These are phyloP conservation scores for Thielaviopsis populi DNA, from an alignment of 2,329 filamentous ascomycete species.

Conservation along the genomic window DNA sequence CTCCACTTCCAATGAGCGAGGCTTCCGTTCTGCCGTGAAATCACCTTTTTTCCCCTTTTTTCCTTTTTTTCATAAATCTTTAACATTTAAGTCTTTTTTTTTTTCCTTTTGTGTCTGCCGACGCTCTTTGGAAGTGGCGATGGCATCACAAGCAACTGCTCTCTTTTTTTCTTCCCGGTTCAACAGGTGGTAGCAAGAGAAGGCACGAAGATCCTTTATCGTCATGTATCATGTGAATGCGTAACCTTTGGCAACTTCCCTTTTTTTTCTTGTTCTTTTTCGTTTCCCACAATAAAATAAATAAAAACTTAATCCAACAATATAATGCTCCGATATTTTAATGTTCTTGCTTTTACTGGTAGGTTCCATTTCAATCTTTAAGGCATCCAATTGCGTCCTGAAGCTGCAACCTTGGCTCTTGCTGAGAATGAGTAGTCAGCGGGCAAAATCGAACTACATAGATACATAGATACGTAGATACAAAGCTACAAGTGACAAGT, in stretches of 20 bases:
- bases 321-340: too few species aligned
- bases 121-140: too few species aligned
- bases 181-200: too few species aligned
- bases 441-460: not conserved
- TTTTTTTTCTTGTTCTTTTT: not conserved
- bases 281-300: not conserved
- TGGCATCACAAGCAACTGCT: too few species aligned
- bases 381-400: conserved; percentile 15
- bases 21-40: not conserved
- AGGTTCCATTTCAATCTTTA: not conserved
- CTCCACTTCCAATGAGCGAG: not conserved
- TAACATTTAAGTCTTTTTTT: too few species aligned
- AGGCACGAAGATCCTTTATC: too few species aligned
- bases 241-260: not conserved
- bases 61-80: too few species aligned
- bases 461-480: too few species aligned
- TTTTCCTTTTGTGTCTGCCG: too few species aligned
- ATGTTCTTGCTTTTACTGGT: not conserved
- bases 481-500: not conserved
- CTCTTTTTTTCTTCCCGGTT: too few species aligned
- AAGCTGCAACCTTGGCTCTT: conserved; percentile 4
- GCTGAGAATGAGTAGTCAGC: not conserved
- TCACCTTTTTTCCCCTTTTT: too few species aligned
- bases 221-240: too few species aligned
- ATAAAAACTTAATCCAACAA: not conserved